phyloP scores from a whole-genome alignment of 176 grass and related monocot species.

The Phragmites australis region DNA sequence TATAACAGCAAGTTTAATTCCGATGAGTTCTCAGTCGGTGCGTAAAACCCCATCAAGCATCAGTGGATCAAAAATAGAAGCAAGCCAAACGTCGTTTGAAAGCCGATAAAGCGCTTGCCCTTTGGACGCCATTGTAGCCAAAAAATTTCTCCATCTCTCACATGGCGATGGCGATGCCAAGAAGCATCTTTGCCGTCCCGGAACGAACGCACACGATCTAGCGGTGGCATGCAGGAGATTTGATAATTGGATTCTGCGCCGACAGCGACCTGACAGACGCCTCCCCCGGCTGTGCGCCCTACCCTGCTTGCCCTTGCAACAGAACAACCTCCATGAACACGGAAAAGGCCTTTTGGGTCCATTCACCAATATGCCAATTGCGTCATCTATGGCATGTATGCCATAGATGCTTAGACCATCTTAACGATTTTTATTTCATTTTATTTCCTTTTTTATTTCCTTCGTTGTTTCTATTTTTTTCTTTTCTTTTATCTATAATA shows the following conservation, averaged over 20 bases:
- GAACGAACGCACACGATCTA: not conserved
- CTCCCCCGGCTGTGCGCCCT: not conserved
- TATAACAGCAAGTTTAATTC: too few species aligned
- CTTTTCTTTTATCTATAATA: too few species aligned
- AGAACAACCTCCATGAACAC: not conserved
- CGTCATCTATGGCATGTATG: too few species aligned
- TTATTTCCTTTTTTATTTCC: too few species aligned
- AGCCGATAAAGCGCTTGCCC: conserved; percentile 14
- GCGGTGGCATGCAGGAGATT: not conserved
- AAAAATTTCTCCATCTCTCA: not conserved
- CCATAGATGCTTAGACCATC: too few species aligned
- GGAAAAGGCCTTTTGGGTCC: conserved; percentile 5
- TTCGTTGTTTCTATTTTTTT: too few species aligned
- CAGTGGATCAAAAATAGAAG: not conserved
- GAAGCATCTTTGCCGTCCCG: conserved; percentile 37
- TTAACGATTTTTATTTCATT: too few species aligned
- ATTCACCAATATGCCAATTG: conserved; percentile 12
- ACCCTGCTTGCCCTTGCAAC: not conserved
- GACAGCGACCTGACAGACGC: conserved; percentile 38
- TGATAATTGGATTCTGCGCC: conserved; percentile 35
- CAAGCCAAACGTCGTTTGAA: not conserved
- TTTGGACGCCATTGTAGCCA: not conserved
- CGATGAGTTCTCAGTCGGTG: too few species aligned
- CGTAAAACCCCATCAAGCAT: not conserved
- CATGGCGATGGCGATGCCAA: not conserved